Percentiles rank a stretch among this genome's conserved stretches.
Evolutionary conservation across 2,329 filamentous ascomycete genomes (phyloP).

Genomic region (Chalaropsis ovoidea): DNA sequence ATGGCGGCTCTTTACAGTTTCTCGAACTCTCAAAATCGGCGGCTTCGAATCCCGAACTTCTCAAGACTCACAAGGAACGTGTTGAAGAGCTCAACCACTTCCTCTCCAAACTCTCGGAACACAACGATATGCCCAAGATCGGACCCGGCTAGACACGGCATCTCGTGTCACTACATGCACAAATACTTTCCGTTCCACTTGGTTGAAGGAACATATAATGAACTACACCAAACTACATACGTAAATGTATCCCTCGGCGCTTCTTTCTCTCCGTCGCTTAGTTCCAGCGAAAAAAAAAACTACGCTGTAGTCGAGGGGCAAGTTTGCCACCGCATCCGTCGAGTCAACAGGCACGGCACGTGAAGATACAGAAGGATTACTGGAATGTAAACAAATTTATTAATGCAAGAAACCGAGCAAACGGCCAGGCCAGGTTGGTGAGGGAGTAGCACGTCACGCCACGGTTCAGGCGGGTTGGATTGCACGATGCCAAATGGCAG

Average conservation of each 20-base stretch:
- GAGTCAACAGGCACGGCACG: background rate
- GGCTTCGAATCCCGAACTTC: conserved; percentile 56
- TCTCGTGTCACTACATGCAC: background rate
- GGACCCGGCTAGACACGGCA: conserved; percentile 43
- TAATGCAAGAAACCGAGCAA: background rate
- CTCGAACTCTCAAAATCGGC: conserved; percentile 62
- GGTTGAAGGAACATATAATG: background rate
- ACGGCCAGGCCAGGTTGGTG: background rate
- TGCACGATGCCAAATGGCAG: background rate
- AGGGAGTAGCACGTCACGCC: background rate
- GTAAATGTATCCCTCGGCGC: background rate
- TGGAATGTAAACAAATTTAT: background rate
- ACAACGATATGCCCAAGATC: conserved; percentile 86
- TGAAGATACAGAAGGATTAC: background rate
- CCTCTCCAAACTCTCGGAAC: conserved; percentile 81
- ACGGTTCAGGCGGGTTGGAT: too few relatives aligned
- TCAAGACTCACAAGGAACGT: conserved; percentile 93
- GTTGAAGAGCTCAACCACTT: conserved; percentile 95
- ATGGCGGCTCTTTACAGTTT: conserved; percentile 44
- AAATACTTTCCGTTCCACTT: background rate
- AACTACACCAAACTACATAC: background rate
- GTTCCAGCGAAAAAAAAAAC: background rate
- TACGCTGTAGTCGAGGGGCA: background rate
- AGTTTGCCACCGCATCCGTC: conserved; percentile 1
- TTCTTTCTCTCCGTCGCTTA: background rate